Base-by-base conservation (phyloP, 495 filamentous ascomycete genomes). In the Podospora anserina region DNA sequence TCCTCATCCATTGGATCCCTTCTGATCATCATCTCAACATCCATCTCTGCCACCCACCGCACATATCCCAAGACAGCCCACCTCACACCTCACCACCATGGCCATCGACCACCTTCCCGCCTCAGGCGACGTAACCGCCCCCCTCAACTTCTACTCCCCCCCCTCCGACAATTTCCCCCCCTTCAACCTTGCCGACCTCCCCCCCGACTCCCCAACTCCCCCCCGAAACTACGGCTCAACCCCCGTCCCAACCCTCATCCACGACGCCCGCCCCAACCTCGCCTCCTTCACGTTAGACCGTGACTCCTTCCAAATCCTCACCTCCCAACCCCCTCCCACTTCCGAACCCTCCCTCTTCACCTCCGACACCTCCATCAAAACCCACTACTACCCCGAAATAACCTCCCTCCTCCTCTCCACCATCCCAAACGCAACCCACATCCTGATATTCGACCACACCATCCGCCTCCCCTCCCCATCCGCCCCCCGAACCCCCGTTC, bases 381-480 rank as follows among this genome's bases (percentile, higher is more conserved):
- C 76, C 16, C 80, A 85, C 68, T 97, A 97, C 84, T 97, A 96
- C 84, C 91, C 92, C 0, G 92, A 96, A 74, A 86, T 94, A 26
- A 87, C 90, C 78, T 67, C 79, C 6, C 81, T 96, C 62, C 78
- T 97, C 0, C 80, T 89, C 1, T 70, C 82, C 20, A 73, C 85
- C 66, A 81, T 93, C 63, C 87, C 88, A 3, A 90, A 88, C 44
- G 82, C 83, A 20, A 81, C 85, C 57, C 79, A 85, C 4, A 80
- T 96, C 39, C 76, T 91, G 67, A 77, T 97, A 71, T 97, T 97
- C 84, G 93, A 97, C 85, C 72, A 97, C 81, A 97, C 93, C 18
- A 88, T 96, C 81, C 91, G 93, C 3, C 87, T 89, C 53, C 78
- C 85, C 5, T 74, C 66, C 4, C 81, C 85, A 1, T 67, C 76